phyloP scores from a whole-genome alignment of 306 rosid species.

The Alnus rubra region DNA sequence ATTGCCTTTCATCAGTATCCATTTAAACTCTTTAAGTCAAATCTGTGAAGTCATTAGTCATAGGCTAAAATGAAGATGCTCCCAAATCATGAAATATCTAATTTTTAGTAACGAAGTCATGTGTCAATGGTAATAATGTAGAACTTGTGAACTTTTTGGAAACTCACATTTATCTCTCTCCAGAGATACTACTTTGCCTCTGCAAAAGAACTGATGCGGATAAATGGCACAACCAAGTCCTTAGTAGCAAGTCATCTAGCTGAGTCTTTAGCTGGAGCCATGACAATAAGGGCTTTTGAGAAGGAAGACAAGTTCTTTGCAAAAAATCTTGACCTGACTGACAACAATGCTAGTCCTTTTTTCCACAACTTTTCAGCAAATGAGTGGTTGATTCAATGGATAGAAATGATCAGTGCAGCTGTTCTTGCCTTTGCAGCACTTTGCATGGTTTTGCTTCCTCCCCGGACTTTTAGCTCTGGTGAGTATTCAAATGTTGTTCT shows the following conservation, averaged over 20 bases:
- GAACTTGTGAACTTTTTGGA: no score
- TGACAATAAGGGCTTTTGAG: conserved; percentile 54
- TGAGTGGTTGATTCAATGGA: conserved; percentile 69
- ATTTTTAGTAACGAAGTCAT: no score
- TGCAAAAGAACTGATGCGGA: conserved; percentile 69
- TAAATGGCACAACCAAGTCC: conserved; percentile 24
- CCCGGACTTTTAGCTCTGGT: conserved; percentile 64
- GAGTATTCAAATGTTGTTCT: conserved; percentile 18
- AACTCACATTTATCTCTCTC: background rate
- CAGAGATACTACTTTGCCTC: conserved; percentile 65
- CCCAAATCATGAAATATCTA: no score
- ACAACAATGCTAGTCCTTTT: conserved; percentile 62
- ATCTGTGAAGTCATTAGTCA: background rate
- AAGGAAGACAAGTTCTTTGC: conserved; percentile 55
- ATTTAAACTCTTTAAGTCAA: background rate
- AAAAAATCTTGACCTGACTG: conserved; percentile 62
- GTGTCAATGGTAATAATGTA: background rate
- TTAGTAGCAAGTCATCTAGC: conserved; percentile 61
- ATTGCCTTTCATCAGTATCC: background rate
- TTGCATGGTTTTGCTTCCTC: conserved; percentile 71
- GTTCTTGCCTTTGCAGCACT: conserved; percentile 61
- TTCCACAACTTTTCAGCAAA: conserved; percentile 61
- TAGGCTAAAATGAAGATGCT: background rate
- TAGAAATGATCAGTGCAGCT: conserved; percentile 54
- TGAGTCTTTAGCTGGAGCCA: conserved; percentile 47